Base-by-base conservation (phyloP, 225 moss, liverwort and hornwort species). In the Physcomitrium patens region DNA sequence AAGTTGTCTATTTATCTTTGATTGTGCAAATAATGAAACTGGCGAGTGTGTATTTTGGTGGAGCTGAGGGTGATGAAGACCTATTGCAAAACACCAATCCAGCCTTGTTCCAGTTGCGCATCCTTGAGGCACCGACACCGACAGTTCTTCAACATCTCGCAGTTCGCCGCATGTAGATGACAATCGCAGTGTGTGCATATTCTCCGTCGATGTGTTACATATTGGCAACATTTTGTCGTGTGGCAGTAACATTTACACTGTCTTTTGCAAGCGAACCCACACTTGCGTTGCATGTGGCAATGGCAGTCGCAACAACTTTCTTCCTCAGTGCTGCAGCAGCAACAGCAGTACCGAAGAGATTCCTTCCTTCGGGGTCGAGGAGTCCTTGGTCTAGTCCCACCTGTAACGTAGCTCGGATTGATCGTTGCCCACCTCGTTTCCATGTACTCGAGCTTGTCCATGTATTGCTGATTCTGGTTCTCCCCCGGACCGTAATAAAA, bases 351-450 rank as follows among this genome's bases (percentile, higher is more conserved):
- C 64, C 78, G 68, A 15, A 72, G 66, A 3, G 76, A 61, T 8
- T 81, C 63, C 60, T 22, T 45, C 1, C 43, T 56, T 17, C 63
- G 53, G n/a, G 45, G 67, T 13, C 56, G 46, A 48, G 78, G 60
- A 42, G 46, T 26, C 27, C 28, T 20, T 31, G 24, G 63, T 67
- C 79, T 64, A 67, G 71, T 79, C 57, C 83, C 70, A 11, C 79
- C 54, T 37, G 82, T 54, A 59, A 75, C 82, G 17, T 82, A 84
- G 63, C 79, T 71, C 22, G 82, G 79, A 55, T 68, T 74, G 58
- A 87, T 70, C 2, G 87, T 74, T 37, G 82, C 84, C 87, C 87
- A 84, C 2, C 84, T 74, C 9, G 79, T 82, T 59, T 87, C 84
- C 81, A 87, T 53, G 65, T 75, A 82, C 27, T 87, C 87, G 52